Evolutionary conservation across 106 monocot species (phyloP).

Genomic region (Dendrobium catenatum): DNA sequence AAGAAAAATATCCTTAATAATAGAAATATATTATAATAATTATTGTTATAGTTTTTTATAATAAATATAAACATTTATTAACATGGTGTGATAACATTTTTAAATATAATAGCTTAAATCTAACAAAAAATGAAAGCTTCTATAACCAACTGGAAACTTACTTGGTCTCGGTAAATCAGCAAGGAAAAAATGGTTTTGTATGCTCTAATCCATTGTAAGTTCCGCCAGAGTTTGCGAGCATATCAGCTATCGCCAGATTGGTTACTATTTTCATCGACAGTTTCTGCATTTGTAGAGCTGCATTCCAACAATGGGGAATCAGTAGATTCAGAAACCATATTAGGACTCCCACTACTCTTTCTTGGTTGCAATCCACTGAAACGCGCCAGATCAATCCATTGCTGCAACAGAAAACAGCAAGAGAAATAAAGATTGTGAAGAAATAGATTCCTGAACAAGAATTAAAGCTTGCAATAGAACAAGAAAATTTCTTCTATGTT

Average conservation of each 20-base stretch:
- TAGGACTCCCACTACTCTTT: conserved; percentile 7
- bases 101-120: no score
- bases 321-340: conserved; percentile 4
- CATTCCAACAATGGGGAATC: conserved; percentile 25
- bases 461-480: neutral
- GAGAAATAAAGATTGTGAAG: neutral
- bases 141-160: no score
- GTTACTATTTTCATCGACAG: conserved; percentile 21
- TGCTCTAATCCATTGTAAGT: neutral
- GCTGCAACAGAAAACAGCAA: conserved; percentile 31
- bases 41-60: no score
- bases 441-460: neutral
- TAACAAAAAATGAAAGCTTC: no score
- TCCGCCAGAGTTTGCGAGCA: neutral
- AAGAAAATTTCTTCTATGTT: neutral
- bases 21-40: no score
- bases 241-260: conserved; percentile 15
- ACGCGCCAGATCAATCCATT: conserved; percentile 74
- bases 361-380: conserved; percentile 50
- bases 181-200: no score
- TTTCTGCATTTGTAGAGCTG: conserved; percentile 13
- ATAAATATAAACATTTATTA: no score
- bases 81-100: no score
- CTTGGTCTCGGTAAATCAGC: no score
- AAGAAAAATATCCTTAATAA: no score